Evolutionary conservation across 805 yeast genomes (phyloP).

Genomic region (Saturnispora serradocipensis): DNA sequence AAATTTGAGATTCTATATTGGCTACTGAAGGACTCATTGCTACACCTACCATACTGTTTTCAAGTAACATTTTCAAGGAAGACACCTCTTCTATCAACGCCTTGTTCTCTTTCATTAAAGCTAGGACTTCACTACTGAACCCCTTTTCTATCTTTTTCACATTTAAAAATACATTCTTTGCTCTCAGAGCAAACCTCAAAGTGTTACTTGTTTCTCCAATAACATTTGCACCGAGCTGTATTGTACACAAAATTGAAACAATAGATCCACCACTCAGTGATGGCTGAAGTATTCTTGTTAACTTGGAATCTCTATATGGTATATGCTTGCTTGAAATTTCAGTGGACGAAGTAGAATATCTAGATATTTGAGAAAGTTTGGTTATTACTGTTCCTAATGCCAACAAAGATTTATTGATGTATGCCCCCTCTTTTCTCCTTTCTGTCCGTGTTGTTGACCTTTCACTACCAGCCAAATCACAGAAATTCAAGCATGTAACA

Average conservation of each 20-base stretch:
- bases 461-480: conserved; percentile 98
- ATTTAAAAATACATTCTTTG: conserved; percentile 70
- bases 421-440: conserved; percentile 89
- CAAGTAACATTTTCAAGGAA: conserved; percentile 19
- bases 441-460: conserved; percentile 68
- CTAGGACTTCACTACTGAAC: conserved; percentile 37
- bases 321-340: conserved; percentile 41
- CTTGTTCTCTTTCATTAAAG: conserved; percentile 51
- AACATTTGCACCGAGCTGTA: conserved; percentile 53
- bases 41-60: conserved; percentile 7
- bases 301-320: conserved; percentile 88
- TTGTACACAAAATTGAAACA: conserved; percentile 80
- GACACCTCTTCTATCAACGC: conserved; percentile 47
- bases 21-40: not conserved
- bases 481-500: conserved; percentile 63
- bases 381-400: conserved; percentile 92
- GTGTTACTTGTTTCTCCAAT: conserved; percentile 81
- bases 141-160: conserved; percentile 50
- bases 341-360: not conserved
- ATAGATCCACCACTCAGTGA: conserved; percentile 82
- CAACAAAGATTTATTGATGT: conserved; percentile 79
- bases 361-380: conserved; percentile 36
- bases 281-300: conserved; percentile 85
- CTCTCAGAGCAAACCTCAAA: conserved; percentile 84
- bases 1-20: not conserved